Evolutionary conservation across 2,329 filamentous ascomycete species (phyloP), one percentile per base, ranked within the genome.

Genomic region (Ramularia endophylla): DNA sequence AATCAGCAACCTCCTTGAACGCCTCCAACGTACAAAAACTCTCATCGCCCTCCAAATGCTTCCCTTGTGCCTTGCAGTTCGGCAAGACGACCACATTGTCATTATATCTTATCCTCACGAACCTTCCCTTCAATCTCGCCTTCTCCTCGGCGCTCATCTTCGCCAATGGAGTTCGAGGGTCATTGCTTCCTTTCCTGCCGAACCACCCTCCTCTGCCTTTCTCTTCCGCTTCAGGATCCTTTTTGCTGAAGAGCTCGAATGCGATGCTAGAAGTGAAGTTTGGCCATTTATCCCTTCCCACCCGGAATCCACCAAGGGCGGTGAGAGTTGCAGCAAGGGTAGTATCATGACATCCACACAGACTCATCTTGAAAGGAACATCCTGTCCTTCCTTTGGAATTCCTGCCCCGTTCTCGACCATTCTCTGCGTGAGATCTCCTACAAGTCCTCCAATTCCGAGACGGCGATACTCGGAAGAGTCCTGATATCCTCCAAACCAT

Each of bases 241-340:
- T 39, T 36, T 54, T 61, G 52, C 77, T 79, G 70, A 97, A 95
- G 47, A 97, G 74, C 65, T 98, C 92, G 40, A 98, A 72, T 22
- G 92, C 89, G 50, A 98, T 75, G 56, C 94, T 88, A 54, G 85
- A 90, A 0, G 90, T 95, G 59, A 90, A 98, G 0, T 88, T 89
- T 1, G 92, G 92, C 92, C 92, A 98, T 27, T 75, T 73, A 46
- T 72, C 66, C 35, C 76, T 77, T 15, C 69, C 69, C n/a, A 53
- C 41, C 30, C 85, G 72, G 60, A 87, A 92, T 2, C 85, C 84
- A 2, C 90, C 92, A 5, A 97, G 65, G 51, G 85, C 86, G 12
- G 82, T 70, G 19, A 98, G 69, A 2, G 87, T 71, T 1, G 77
- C 85, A 2, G 87, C 92, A 4, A 98, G 74, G 0, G 92, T 97